phyloP scores from a whole-genome alignment of 805 yeast species.

The Hanseniaspora lachancei region DNA sequence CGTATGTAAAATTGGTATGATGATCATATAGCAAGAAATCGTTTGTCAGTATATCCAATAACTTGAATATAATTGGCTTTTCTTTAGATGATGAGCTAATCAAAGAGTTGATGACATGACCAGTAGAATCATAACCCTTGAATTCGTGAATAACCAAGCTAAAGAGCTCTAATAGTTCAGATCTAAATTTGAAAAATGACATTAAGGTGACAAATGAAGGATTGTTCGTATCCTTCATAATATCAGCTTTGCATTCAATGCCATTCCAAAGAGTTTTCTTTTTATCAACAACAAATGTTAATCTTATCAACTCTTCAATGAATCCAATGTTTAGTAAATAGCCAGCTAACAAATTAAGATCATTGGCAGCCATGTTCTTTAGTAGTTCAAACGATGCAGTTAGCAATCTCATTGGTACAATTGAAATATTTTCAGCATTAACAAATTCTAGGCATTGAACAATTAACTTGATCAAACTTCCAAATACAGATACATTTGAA shows the following conservation, averaged over 20 bases:
- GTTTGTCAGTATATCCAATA: constrained; percentile 1
- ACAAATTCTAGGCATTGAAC: constrained; percentile 35
- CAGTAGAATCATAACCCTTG: constrained; percentile 27
- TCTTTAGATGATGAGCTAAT: background rate
- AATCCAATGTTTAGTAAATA: constrained; percentile 25
- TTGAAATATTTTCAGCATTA: constrained; percentile 32
- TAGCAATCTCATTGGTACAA: constrained; percentile 46
- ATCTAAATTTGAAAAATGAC: constrained; percentile 49
- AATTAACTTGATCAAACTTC: constrained; percentile 39
- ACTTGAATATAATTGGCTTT: constrained; percentile 1
- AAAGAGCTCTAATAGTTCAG: constrained; percentile 47
- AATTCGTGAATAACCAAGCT: constrained; percentile 57
- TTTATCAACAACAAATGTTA: constrained; percentile 43
- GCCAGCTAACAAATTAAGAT: constrained; percentile 40
- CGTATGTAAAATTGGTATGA: constrained; percentile 1
- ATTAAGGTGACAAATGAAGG: constrained; percentile 39
- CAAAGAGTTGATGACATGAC: background rate
- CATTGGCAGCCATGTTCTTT: constrained; percentile 39
- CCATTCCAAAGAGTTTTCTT: constrained; percentile 43
- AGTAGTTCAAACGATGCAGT: constrained; percentile 49
- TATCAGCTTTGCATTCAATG: constrained; percentile 25
- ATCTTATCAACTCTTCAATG: constrained; percentile 40
- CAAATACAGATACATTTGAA: constrained; percentile 44
- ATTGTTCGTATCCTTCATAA: constrained; percentile 21
- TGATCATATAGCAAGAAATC: background rate